A percentile compares a stretch with the other conserved stretches of the same genome.
These are phyloP conservation scores for Thymus quinquecostatus DNA, from an alignment of 257 asterid species.

Conservation along the genomic window DNA sequence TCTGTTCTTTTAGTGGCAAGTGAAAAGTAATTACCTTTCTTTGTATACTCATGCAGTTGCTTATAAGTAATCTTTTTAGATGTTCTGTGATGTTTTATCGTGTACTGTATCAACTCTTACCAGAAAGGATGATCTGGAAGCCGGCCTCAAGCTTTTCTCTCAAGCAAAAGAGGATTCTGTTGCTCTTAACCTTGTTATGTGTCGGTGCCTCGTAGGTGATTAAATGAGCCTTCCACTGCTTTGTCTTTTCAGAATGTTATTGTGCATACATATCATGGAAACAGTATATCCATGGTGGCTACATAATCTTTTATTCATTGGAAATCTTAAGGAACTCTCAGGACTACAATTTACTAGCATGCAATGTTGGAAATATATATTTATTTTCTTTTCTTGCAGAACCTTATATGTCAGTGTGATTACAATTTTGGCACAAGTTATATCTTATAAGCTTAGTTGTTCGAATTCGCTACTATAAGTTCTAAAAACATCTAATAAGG, in stretches of 20 bases:
- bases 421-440: constrained; percentile 1
- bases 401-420: no score
- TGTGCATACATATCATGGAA: constrained; percentile 19
- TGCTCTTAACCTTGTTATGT: constrained; percentile 83
- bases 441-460: neutral
- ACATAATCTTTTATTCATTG: constrained; percentile 20
- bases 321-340: constrained; percentile 3
- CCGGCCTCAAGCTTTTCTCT: constrained; percentile 76
- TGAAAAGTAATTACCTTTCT: constrained; percentile 74
- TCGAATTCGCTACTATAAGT: neutral
- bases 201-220: constrained; percentile 87
- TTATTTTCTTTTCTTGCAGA: no score
- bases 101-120: constrained; percentile 37
- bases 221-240: constrained; percentile 25
- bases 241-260: constrained; percentile 27
- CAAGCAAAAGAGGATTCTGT: constrained; percentile 90
- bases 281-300: constrained; percentile 14
- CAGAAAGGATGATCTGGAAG: constrained; percentile 87
- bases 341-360: constrained; percentile 1
- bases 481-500: constrained; percentile 1
- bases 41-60: constrained; percentile 16
- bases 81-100: constrained; percentile 14
- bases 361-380: no score
- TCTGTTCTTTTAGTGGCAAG: constrained; percentile 83
- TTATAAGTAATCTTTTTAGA: constrained; percentile 4